Evolutionary conservation across 148 eudicot species (phyloP).

Genomic region (Heliamphora exappendiculata): DNA sequence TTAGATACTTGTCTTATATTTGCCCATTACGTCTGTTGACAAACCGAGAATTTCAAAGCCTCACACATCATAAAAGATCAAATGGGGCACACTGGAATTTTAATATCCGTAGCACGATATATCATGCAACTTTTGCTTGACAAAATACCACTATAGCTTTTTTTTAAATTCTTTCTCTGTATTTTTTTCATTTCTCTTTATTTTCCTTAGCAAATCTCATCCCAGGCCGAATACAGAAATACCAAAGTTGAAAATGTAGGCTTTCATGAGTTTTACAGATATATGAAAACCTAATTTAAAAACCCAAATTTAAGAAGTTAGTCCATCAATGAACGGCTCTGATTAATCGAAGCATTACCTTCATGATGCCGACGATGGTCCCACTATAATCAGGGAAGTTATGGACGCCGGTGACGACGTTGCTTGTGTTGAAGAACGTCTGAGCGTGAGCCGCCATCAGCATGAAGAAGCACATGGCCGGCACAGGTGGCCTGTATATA

Average conservation of each 20-base stretch:
- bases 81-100: background rate
- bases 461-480: conserved; percentile 63
- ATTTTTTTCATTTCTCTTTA: too few relatives aligned
- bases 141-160: too few relatives aligned
- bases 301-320: background rate
- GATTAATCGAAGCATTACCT: conserved; percentile 40
- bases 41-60: too few relatives aligned
- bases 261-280: too few relatives aligned
- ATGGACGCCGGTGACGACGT: conserved; percentile 72
- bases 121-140: background rate
- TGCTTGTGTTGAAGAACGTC: conserved; percentile 85
- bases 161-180: too few relatives aligned
- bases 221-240: too few relatives aligned
- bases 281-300: too few relatives aligned
- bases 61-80: background rate
- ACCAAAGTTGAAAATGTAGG: too few relatives aligned
- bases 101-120: background rate
- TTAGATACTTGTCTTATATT: too few relatives aligned
- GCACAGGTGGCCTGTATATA: conserved; percentile 39
- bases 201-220: too few relatives aligned
- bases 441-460: conserved; percentile 77
- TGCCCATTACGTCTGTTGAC: too few relatives aligned
- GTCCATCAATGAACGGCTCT: background rate
- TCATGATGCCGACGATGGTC: conserved; percentile 85
- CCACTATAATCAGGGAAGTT: conserved; percentile 74